phyloP scores from a whole-genome alignment of 2,329 filamentous ascomycete species.

The Paracorniculantispora psalliotae region DNA sequence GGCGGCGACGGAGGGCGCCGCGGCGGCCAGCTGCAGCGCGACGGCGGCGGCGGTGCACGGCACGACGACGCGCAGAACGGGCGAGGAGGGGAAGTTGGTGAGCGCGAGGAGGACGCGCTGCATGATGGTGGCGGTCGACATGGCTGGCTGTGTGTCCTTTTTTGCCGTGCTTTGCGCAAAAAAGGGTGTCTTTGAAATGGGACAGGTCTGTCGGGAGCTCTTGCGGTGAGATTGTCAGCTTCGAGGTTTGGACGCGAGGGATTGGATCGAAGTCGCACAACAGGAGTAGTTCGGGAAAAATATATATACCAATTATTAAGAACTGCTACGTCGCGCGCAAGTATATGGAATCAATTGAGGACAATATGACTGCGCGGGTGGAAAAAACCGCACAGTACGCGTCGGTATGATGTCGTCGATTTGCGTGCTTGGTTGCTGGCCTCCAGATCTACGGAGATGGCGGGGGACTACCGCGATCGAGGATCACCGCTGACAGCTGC shows the following conservation, averaged over 20 bases:
- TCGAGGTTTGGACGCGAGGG: neutral
- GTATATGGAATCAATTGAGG: neutral
- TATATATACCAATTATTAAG: neutral
- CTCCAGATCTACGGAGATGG: neutral
- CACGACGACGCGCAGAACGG: constrained; percentile 57
- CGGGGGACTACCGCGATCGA: constrained; percentile 3
- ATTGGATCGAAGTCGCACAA: too few species aligned
- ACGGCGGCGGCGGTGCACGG: constrained; percentile 59
- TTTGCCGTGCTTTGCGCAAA: too few species aligned
- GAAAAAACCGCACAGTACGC: neutral
- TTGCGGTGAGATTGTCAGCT: too few species aligned
- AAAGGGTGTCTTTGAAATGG: too few species aligned
- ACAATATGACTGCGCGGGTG: neutral
- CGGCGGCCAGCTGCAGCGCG: constrained; percentile 57
- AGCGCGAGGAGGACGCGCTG: constrained; percentile 43
- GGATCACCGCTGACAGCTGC: neutral
- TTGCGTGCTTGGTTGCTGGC: neutral
- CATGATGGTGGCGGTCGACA: constrained; percentile 6
- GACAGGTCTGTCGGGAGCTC: too few species aligned
- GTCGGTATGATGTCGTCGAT: constrained; percentile 10
- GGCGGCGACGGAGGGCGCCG: constrained; percentile 54
- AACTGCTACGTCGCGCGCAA: too few species aligned
- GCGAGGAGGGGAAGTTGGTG: constrained; percentile 56
- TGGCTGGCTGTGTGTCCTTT: too few species aligned
- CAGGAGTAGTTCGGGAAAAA: too few species aligned